phyloP scores from a whole-genome alignment of 75 land plant genomes.

The Selaginella moellendorffii region DNA sequence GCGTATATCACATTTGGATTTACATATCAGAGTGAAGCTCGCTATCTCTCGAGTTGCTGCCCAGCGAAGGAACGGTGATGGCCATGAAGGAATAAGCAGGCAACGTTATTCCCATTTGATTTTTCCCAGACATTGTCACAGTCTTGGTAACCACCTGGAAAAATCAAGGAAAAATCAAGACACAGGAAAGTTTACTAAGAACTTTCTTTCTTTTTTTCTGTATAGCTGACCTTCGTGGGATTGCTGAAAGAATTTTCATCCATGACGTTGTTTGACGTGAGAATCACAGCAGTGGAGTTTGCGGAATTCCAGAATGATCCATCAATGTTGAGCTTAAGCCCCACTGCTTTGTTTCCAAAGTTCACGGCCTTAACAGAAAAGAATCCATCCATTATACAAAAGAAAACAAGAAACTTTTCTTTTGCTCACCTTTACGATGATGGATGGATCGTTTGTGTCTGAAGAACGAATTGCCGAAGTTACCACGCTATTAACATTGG shows the following conservation, averaged over 20 bases:
- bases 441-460: conserved; percentile 19
- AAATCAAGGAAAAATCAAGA: not conserved
- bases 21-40: not conserved
- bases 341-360: not conserved
- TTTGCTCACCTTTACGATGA: conserved; percentile 52
- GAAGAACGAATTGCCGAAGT: conserved; percentile 46
- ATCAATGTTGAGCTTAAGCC: not conserved
- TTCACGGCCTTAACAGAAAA: conserved; percentile 12
- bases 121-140: not conserved
- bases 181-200: not conserved
- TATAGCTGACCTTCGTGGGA: conserved; percentile 10
- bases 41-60: no score
- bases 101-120: not conserved
- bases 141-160: not conserved
- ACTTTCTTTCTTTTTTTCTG: not conserved
- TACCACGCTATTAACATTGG: conserved; percentile 21
- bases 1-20: not conserved
- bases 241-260: conserved; percentile 16
- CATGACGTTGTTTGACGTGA: conserved; percentile 9
- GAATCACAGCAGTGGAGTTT: not conserved
- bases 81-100: not conserved
- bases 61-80: not conserved
- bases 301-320: not conserved
- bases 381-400: conserved; percentile 1
- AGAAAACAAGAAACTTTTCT: no score